These are phyloP conservation scores for Ceratobasidium papillatum DNA, from an alignment of 1,284 basidiomycete genomes.

Conservation along the genomic window DNA sequence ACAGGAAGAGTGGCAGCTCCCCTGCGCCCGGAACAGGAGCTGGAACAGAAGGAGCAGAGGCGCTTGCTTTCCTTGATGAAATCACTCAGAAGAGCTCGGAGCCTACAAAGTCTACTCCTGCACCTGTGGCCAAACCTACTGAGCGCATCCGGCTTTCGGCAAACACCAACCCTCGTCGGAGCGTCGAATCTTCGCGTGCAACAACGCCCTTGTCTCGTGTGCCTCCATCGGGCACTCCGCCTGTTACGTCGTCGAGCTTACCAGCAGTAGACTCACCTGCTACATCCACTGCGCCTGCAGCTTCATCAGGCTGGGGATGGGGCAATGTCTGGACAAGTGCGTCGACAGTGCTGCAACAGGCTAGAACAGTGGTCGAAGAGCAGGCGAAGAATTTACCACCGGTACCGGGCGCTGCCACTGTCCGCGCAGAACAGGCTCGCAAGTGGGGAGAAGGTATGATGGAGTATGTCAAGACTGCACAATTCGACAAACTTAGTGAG, in stretches of 20 bases:
- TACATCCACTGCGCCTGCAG: constrained; percentile 33
- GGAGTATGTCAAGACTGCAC: constrained; percentile 71
- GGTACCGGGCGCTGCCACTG: constrained; percentile 44
- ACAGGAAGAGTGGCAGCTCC: constrained; percentile 40
- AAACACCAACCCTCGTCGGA: constrained; percentile 56
- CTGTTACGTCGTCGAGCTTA: constrained; percentile 47
- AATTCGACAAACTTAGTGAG: constrained; percentile 83
- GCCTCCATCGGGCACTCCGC: constrained; percentile 43
- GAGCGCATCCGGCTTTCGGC: constrained; percentile 59
- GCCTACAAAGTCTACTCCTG: constrained; percentile 66
- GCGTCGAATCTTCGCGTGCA: constrained; percentile 48
- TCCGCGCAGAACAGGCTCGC: constrained; percentile 73
- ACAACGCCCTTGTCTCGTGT: constrained; percentile 41
- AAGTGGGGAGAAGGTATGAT: constrained; percentile 71
- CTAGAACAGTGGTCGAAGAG: constrained; percentile 87
- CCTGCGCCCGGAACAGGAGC: constrained; percentile 49
- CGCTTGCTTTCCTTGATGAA: constrained; percentile 92
- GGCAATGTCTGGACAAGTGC: constrained; percentile 85
- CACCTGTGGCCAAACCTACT: constrained; percentile 73
- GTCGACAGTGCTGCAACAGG: constrained; percentile 86
- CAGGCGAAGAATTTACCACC: constrained; percentile 83
- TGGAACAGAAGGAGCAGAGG: constrained; percentile 74
- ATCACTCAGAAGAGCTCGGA: constrained; percentile 89
- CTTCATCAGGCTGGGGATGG: constrained; percentile 69
- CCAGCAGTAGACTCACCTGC: constrained; percentile 49